Evolutionary conservation across 2,329 filamentous ascomycete species (phyloP), one percentile per base, ranked within the genome.

Genomic region (Aspergillus caelatus): DNA sequence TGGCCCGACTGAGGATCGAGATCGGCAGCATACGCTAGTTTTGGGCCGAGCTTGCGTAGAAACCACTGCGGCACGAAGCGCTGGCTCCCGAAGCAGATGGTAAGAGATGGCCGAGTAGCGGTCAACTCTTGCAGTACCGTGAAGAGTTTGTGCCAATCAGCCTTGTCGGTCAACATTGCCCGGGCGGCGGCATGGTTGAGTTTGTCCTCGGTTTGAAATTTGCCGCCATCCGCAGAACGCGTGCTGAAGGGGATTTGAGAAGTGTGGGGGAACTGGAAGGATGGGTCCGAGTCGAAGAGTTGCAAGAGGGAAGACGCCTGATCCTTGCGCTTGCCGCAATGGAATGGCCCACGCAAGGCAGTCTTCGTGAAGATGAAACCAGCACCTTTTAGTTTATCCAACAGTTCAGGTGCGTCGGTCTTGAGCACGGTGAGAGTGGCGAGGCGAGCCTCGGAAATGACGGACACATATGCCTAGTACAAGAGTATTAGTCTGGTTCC

Each of bases 1-100:
- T 14, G 21, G 21, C 5, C 21, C 11, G 23, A 14, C 23, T 19
- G 1, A 14, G 23, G 6, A 7, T 28, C 45, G 23, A 48, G 10
- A 48, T 48, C 45, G 21, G 45, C 45, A 12, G 45, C 36, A 19
- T 43, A 23, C 11, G 45, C 26, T 6, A 58, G 30, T 14, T 52
- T 39, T 1, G 63, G 28, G n/a, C 70, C 69, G 8, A 74, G 61
- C 28, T 66, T 68, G 9, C 72, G 70, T 48, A 72, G 57, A 28
- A 76, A 34, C 28, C 75, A 68, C 4, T 75, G 74, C 30, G 79
- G 78, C 4, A 81, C 60, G 58, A 71, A 72, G 26, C 75, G 71
- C 52, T 81, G 78, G 1, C 70, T 68, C 1, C 80, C 80, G 65
- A 82, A 80, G 26, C 79, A 61, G 30, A 78, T 36, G 12, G 34